phyloP scores from a whole-genome alignment of 2,329 filamentous ascomycete genomes.

The Alternaria postmessia region DNA sequence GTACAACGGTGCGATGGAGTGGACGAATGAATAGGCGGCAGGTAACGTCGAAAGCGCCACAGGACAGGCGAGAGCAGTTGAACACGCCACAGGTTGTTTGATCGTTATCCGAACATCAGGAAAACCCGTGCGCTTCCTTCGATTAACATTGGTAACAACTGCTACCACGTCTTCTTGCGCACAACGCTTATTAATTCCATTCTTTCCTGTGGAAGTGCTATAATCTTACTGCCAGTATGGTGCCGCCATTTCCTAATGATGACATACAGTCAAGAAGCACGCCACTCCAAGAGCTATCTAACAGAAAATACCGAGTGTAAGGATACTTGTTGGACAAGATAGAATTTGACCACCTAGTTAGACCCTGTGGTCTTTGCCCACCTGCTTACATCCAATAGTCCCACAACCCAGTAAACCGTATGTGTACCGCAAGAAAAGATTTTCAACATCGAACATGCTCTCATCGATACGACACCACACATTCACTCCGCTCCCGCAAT shows the following conservation, averaged over 20 bases:
- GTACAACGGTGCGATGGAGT: not conserved
- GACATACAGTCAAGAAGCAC: not conserved
- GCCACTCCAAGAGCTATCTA: not conserved
- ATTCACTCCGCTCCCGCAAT: not conserved
- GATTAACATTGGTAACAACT: not conserved
- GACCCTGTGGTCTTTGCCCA: not conserved
- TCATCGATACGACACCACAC: not conserved
- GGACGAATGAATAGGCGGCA: not conserved
- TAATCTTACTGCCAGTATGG: not conserved
- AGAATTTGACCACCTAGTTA: not conserved
- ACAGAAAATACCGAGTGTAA: not conserved
- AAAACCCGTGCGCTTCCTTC: not conserved
- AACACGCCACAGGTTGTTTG: not conserved
- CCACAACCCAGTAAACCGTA: not conserved
- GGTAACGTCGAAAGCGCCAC: not conserved
- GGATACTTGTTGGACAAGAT: not conserved
- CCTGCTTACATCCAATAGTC: slow-evolving; percentile 1
- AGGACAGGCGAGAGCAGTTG: not conserved
- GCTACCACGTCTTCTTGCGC: not conserved
- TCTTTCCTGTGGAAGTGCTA: not conserved
- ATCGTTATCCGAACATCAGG: not conserved
- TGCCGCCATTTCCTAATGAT: not conserved
- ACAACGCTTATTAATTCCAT: not conserved
- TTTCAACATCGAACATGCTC: not conserved
- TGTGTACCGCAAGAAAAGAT: not conserved